Conservation (phyloP, 2,329 filamentous ascomycete genomes). For the Fusarium multiceps region DNA sequence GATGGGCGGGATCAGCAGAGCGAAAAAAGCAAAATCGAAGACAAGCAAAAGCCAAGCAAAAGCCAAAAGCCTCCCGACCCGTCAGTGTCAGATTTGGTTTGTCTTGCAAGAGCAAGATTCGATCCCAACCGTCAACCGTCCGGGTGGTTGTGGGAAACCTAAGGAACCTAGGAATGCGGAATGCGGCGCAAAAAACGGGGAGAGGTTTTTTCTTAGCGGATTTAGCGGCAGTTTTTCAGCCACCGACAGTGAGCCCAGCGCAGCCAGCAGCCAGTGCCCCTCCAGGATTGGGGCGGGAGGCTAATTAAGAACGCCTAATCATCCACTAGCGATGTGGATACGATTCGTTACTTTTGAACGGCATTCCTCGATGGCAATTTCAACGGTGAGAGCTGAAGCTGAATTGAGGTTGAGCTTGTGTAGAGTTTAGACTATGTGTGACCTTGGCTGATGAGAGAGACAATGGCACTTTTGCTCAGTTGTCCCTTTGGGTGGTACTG, state of each 20-base stretch:
- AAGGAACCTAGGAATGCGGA: background rate
- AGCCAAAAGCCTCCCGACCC: constrained; percentile 1
- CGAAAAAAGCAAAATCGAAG: background rate
- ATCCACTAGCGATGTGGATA: constrained; percentile 5
- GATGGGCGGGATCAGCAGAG: background rate
- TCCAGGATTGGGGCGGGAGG: constrained; percentile 22
- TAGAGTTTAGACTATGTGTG: constrained; percentile 3
- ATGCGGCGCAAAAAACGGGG: constrained; percentile 30
- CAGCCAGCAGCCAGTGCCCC: constrained; percentile 14
- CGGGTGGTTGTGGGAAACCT: constrained; percentile 2
- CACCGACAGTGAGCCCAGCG: constrained; percentile 19
- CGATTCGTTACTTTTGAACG: constrained; percentile 7
- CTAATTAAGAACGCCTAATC: constrained; percentile 22
- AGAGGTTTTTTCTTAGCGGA: constrained; percentile 24
- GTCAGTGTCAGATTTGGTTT: constrained; percentile 4
- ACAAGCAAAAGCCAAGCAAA: constrained; percentile 3
- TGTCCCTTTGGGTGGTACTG: constrained; percentile 6
- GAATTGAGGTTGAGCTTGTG: background rate
- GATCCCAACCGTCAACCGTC: constrained; percentile 8
- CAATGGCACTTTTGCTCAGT: background rate
- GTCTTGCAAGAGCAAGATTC: constrained; percentile 7
- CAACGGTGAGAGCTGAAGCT: constrained; percentile 20
- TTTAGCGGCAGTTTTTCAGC: constrained; percentile 33
- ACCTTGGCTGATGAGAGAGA: background rate
- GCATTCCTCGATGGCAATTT: constrained; percentile 19